These are phyloP conservation scores for Colletotrichum coccodes DNA, from an alignment of 2,329 filamentous ascomycete genomes.

Conservation along the genomic window DNA sequence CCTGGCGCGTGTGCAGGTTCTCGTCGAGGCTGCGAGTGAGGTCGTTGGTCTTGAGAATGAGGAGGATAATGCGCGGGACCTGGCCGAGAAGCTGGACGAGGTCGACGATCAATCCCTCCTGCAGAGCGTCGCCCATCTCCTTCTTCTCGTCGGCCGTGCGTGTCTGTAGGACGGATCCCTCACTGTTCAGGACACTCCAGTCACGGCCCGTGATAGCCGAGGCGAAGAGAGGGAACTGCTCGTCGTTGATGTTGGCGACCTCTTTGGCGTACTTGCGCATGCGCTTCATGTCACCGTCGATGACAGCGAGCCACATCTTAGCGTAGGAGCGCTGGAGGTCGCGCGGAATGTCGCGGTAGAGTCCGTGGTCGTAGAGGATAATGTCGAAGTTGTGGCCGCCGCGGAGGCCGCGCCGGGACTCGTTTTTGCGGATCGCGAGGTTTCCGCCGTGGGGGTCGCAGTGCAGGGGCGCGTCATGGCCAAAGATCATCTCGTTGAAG, in stretches of 20 bases:
- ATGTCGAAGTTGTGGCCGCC: slow-evolving; percentile 86
- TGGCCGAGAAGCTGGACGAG: slow-evolving; percentile 88
- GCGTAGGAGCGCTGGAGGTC: slow-evolving; percentile 86
- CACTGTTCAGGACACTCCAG: slow-evolving; percentile 72
- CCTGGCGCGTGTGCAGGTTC: slow-evolving; percentile 79
- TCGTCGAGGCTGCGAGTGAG: slow-evolving; percentile 94
- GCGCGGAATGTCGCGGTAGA: slow-evolving; percentile 92
- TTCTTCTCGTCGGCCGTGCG: slow-evolving; percentile 84
- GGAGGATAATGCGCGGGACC: slow-evolving; percentile 89
- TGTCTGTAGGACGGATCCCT: slow-evolving; percentile 59
- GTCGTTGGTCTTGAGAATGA: slow-evolving; percentile 98
- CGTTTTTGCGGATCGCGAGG: slow-evolving; percentile 87
- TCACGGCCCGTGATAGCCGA: slow-evolving; percentile 96
- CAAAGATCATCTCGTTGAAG: slow-evolving; percentile 99
- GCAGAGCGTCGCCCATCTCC: slow-evolving; percentile 83
- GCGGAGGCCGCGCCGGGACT: slow-evolving; percentile 59
- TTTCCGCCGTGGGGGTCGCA: slow-evolving; percentile 98
- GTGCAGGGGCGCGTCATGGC: slow-evolving; percentile 86
- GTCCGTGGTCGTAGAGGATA: slow-evolving; percentile 94
- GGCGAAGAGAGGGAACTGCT: slow-evolving; percentile 94
- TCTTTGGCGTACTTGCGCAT: slow-evolving; percentile 93
- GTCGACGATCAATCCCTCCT: slow-evolving; percentile 88
- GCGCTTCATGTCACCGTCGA: slow-evolving; percentile 83
- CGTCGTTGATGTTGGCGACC: slow-evolving; percentile 87
- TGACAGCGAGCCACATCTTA: slow-evolving; percentile 96